A percentile compares a stretch with the other conserved stretches of the same genome.
phyloP scores from a whole-genome alignment of 2,329 filamentous ascomycete genomes.

The Xylariaceae sp. region DNA sequence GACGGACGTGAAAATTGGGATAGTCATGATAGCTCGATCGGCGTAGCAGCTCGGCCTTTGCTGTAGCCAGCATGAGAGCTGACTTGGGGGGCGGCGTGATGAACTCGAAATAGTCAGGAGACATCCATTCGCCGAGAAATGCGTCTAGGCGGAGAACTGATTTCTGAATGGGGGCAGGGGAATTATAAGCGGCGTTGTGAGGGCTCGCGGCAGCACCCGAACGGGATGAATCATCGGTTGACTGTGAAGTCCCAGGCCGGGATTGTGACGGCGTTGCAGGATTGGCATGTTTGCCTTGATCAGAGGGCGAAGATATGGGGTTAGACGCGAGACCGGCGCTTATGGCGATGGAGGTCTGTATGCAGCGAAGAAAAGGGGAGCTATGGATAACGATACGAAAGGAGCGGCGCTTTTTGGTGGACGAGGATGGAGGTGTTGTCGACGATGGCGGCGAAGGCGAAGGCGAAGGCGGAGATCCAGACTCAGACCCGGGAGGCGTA shows the following conservation, averaged over 20 bases:
- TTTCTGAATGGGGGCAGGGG: conserved; percentile 40
- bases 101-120: conserved; percentile 85
- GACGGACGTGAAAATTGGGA: conserved; percentile 33
- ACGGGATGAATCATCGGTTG: conserved; percentile 19
- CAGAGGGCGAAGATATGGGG: conserved; percentile 29
- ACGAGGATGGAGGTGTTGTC: conserved; percentile 12
- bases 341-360: conserved; percentile 87
- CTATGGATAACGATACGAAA: conserved; percentile 83
- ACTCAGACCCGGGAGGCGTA: conserved; percentile 29
- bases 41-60: conserved; percentile 79
- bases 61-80: conserved; percentile 78
- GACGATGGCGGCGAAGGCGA: not conserved
- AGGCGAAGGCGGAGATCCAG: conserved; percentile 5
- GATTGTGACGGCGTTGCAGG: conserved; percentile 25
- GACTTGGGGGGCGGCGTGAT: conserved; percentile 86
- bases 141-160: conserved; percentile 76
- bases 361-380: conserved; percentile 88
- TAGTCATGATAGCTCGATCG: conserved; percentile 61
- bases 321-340: conserved; percentile 75
- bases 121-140: conserved; percentile 93
- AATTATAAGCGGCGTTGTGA: conserved; percentile 20
- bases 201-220: conserved; percentile 20
- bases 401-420: conserved; percentile 48
- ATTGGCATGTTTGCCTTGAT: conserved; percentile 4
- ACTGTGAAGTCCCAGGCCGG: conserved; percentile 17